These are phyloP conservation scores for Haplographium delicatum DNA, from an alignment of 495 filamentous ascomycete species.

Conservation along the genomic window DNA sequence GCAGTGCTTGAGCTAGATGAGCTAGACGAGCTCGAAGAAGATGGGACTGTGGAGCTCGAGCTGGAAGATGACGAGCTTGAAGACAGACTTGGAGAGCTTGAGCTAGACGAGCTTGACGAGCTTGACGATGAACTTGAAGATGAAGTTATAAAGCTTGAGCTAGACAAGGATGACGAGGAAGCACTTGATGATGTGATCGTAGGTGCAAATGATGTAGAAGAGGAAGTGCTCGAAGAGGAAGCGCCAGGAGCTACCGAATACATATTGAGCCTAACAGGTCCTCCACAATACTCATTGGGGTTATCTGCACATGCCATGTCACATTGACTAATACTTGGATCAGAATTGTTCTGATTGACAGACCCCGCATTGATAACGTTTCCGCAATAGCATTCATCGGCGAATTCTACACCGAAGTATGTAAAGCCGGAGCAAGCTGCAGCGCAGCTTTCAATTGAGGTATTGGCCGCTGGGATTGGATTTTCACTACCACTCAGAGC, in stretches of 20 bases:
- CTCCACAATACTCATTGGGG: conserved; percentile 29
- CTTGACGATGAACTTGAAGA: conserved; percentile 1
- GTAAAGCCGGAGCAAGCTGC: conserved; percentile 13
- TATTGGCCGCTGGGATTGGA: conserved; percentile 17
- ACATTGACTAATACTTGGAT: no score
- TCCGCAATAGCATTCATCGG: conserved; percentile 42
- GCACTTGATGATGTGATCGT: no score
- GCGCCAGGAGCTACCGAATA: conserved; percentile 17
- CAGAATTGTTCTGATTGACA: conserved; percentile 15
- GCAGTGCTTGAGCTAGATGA: no score
- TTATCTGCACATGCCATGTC: conserved; percentile 11
- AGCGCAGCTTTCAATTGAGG: conserved; percentile 29
- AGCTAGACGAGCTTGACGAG: not conserved
- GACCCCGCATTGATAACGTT: conserved; percentile 37
- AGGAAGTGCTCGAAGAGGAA: conserved; percentile 6
- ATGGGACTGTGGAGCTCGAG: not conserved
- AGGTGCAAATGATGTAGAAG: not conserved
- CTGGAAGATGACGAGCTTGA: conserved; percentile 8
- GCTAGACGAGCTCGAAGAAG: no score
- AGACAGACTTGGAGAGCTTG: not conserved
- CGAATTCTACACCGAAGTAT: conserved; percentile 26
- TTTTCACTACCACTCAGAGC: conserved; percentile 17
- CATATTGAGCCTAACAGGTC: conserved; percentile 19
- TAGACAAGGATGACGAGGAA: no score
- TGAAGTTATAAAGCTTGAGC: no score